Evolutionary conservation across 768 basidiomycete genomes (phyloP).

Genomic region (Suillus subluteus): DNA sequence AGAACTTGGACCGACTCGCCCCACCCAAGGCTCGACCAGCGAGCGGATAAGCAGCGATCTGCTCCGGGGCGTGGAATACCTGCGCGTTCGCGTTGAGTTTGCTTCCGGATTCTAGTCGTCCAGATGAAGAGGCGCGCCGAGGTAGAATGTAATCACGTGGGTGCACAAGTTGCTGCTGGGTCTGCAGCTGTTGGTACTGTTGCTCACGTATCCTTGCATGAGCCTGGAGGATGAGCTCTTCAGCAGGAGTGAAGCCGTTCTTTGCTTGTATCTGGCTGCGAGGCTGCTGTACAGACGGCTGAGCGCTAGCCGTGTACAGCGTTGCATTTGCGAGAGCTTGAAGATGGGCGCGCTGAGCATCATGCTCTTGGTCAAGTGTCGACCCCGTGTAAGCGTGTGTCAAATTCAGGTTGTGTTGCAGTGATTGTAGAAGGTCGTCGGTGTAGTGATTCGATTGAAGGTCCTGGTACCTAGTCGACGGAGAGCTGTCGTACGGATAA

Average conservation of each 20-base stretch:
- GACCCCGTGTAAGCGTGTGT: conserved; percentile 19
- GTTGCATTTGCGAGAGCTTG: conserved; percentile 27
- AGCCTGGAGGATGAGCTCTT: conserved; percentile 67
- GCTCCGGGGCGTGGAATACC: conserved; percentile 11
- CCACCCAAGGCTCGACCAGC: background rate
- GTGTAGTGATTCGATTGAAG: conserved; percentile 41
- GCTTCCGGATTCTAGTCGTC: conserved; percentile 9
- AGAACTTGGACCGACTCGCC: conserved; percentile 9
- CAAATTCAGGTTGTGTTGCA: conserved; percentile 27
- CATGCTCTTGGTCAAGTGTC: conserved; percentile 20
- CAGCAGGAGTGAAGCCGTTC: conserved; percentile 68
- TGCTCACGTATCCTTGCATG: conserved; percentile 36
- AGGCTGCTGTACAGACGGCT: conserved; percentile 14
- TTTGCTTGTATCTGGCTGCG: conserved; percentile 40
- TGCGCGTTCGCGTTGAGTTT: conserved; percentile 15
- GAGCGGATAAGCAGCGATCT: conserved; percentile 10
- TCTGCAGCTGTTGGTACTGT: conserved; percentile 25
- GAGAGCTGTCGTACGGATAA: conserved; percentile 21
- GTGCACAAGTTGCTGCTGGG: conserved; percentile 8
- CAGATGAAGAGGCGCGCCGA: background rate
- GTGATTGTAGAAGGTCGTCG: conserved; percentile 41
- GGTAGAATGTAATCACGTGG: background rate
- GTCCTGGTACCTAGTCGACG: conserved; percentile 19
- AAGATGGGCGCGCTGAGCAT: conserved; percentile 25
- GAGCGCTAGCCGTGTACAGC: conserved; percentile 15